Evolutionary conservation across 352 stramenopile genomes (phyloP), one percentile per base, ranked within the genome.

Genomic region (Globisporangium takayamanum): DNA sequence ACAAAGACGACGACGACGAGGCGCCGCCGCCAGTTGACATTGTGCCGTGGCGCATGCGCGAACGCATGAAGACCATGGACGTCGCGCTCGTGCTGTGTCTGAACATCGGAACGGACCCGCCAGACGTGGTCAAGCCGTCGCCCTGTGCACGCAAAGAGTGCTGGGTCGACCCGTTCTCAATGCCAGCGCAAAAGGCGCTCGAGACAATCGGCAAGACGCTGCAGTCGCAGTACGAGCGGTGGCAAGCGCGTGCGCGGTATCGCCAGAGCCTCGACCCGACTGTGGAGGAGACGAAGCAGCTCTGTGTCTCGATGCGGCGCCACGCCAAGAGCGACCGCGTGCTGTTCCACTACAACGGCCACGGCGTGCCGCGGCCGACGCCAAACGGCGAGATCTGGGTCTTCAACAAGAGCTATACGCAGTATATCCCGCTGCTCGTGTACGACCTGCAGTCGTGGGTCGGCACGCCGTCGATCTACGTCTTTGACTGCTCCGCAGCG

Each of bases 281-380:
- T 0, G 87, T 98, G 26, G 96, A 99, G 53, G 92, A 98, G 53
- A 93, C 99, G 20, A 87, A 96, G 60, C 77, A 94, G 48, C 71
- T 99, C 30, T 99, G 95, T 68, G 75, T 92, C 16, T 89, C 85
- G 18, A 85, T 99, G 69, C 78, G 97, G 26, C 79, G 93, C 51
- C 78, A 92, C 51, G 97, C 96, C 16, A 96, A 96, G 61, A 65
- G 87, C 55, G 95, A 99, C 67, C 80, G 97, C 50, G 85, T 99
- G 20, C 66, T 99, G 20, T 95, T 99, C 57, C 98, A 99, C 77
- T 99, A 99, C 83, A 99, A 99, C 76, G 97, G 97, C 53, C 97
- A 99, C 72, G 98, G 98, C 45, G 97, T 99, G 20, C 97, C 97
- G 33, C 72, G 92, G n/a, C 96, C 92, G 22, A 99, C 97, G 10